Percentiles rank a stretch among this genome's conserved stretches.
phyloP scores from a whole-genome alignment of 225 moss, liverwort and hornwort species.

The Neckera pumila region DNA sequence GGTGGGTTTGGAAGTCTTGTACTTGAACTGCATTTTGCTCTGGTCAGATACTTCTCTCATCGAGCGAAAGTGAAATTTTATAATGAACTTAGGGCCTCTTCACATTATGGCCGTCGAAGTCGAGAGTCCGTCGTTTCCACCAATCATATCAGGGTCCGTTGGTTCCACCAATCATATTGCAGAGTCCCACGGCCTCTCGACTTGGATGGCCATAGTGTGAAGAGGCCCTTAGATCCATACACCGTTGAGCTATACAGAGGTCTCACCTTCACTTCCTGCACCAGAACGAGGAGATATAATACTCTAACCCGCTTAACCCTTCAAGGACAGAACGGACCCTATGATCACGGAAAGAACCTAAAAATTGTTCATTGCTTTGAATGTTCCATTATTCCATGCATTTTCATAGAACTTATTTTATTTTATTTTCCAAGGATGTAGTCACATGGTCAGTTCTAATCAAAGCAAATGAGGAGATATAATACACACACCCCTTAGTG shows the following conservation, averaged over 20 bases:
- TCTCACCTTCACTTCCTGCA: not conserved
- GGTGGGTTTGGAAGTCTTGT: not conserved
- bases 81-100: too few relatives aligned
- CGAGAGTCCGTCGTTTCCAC: too few relatives aligned
- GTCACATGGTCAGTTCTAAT: too few relatives aligned
- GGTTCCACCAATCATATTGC: too few relatives aligned
- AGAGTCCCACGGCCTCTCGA: too few relatives aligned
- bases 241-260: not conserved
- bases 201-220: too few relatives aligned
- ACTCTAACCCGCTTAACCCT: not conserved
- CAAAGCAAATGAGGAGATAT: not conserved
- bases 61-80: not conserved
- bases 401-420: not conserved
- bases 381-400: not conserved
- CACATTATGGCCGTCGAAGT: too few relatives aligned
- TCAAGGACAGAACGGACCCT: rapidly evolving
- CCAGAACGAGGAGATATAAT: not conserved
- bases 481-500: not conserved
- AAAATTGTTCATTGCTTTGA: too few relatives aligned
- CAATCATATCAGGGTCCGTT: too few relatives aligned
- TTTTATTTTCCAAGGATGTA: not conserved
- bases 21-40: not conserved
- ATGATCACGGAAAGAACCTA: not conserved
- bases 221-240: not conserved
- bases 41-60: not conserved